phyloP scores from a whole-genome alignment of 768 basidiomycete species.

The Termitomyces sp. region DNA sequence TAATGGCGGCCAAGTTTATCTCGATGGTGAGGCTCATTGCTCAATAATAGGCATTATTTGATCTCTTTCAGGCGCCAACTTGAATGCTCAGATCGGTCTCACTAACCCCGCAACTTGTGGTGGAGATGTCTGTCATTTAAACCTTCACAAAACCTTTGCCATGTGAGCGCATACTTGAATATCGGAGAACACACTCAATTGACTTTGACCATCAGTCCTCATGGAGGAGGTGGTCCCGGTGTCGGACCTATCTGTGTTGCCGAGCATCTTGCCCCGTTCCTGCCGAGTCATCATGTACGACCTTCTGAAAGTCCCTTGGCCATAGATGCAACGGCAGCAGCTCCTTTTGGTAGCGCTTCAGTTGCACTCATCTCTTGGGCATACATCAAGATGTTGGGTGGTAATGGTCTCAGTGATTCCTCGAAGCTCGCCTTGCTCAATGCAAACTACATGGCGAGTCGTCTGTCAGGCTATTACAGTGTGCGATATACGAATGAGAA shows the following conservation, averaged over 20 bases:
- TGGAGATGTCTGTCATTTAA: constrained; percentile 97
- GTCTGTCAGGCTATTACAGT: constrained; percentile 80
- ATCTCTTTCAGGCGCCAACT: constrained; percentile 65
- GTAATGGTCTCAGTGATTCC: constrained; percentile 79
- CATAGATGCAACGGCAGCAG: constrained; percentile 87
- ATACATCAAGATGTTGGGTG: constrained; percentile 99
- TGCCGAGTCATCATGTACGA: constrained; percentile 83
- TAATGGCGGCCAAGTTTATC: constrained; percentile 95
- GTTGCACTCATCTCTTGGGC: constrained; percentile 98
- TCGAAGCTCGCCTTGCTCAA: constrained; percentile 87
- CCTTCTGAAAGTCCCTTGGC: constrained; percentile 61
- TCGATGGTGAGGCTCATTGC: constrained; percentile 59
- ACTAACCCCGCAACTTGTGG: constrained; percentile 95
- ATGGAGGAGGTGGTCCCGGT: constrained; percentile 96
- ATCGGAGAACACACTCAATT: neutral
- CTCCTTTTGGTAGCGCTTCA: constrained; percentile 92
- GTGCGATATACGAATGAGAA: constrained; percentile 89
- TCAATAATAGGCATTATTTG: neutral
- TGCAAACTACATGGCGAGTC: constrained; percentile 96
- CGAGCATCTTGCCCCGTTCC: constrained; percentile 90
- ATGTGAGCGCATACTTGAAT: constrained; percentile 52
- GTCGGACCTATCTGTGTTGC: constrained; percentile 96
- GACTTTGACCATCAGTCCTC: constrained; percentile 54
- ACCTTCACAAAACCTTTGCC: constrained; percentile 96
- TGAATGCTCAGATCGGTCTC: constrained; percentile 91